phyloP scores from a whole-genome alignment of 805 yeast species.

The Myxozyma kluyveri region DNA sequence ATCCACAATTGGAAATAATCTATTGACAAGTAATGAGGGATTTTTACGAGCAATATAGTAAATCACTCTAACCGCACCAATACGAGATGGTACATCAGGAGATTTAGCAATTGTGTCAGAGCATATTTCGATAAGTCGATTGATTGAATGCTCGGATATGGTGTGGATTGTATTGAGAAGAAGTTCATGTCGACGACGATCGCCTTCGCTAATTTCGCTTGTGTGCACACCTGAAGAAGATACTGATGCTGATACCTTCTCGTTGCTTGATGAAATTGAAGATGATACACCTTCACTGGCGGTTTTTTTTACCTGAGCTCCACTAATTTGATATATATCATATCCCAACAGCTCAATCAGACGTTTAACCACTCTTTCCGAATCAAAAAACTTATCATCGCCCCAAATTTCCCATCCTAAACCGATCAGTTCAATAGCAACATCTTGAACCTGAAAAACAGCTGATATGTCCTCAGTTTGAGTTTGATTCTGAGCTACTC shows the following conservation, averaged over 20 bases:
- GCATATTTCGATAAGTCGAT: conserved; percentile 22
- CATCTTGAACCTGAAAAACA: conserved; percentile 15
- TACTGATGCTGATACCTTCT: not conserved
- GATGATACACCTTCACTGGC: conserved; percentile 3
- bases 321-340: conserved; percentile 1
- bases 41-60: conserved; percentile 6
- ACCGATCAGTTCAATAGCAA: conserved; percentile 26
- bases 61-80: conserved; percentile 27
- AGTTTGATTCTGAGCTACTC: not conserved
- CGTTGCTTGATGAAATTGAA: too few species aligned
- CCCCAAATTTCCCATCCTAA: conserved; percentile 28
- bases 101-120: conserved; percentile 15
- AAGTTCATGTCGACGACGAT: conserved; percentile 17
- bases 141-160: conserved; percentile 14
- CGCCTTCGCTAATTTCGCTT: conserved; percentile 1
- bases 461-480: conserved; percentile 7
- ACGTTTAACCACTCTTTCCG: conserved; percentile 4
- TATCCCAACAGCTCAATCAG: conserved; percentile 18
- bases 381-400: conserved; percentile 15
- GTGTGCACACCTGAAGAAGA: not conserved
- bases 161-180: conserved; percentile 7
- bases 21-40: conserved; percentile 21
- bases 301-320: not conserved
- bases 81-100: conserved; percentile 13
- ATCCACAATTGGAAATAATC: conserved; percentile 26